Evolutionary conservation across 768 basidiomycete species (phyloP), one percentile per base, ranked within the genome.

Genomic region (Suillus brevipes): DNA sequence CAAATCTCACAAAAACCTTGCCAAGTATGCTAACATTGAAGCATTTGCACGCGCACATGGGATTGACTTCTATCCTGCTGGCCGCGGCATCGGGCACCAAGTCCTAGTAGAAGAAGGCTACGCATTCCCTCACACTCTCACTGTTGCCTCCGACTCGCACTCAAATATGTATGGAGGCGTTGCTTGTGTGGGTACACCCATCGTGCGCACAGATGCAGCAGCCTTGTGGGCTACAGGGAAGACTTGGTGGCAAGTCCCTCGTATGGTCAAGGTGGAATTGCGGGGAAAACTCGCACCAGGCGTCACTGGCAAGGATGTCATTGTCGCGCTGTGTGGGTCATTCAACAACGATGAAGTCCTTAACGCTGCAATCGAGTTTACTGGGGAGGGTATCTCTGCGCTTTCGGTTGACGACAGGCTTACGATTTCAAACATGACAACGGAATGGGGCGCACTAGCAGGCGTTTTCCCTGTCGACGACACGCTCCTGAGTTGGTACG

Each of bases 81-180:
- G 97, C 28, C 86, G 97, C 55, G 97, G 97, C 12, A 99, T 99
- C 65, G 97, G 97, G 1, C 97, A 99, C 77, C 97, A 99, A 75
- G 84, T 99, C 65, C 89, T 99, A 63, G 89, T 99, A 25, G 97
- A 99, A 77, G 97, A 99, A 75, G 97, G 97, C 1, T 99, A 99
- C 74, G 97, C 97, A 0, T 99, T 97, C 77, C 97, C 97, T 0
- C 82, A 95, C 65, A 94, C 94, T 20, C 86, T 99, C 72, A 97
- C 97, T 2, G 97, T 99, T 36, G 96, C 95, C 8, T 94, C 91
- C 71, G 95, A 97, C 78, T 95, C 93, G 75, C 96, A 97, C 77
- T 94, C 92, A 73, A 99, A 99, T 76, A 99, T 99, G 92, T 99
- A 99, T 72, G 97, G 97, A 20, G 97, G 96, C 40, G 93, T 99